Percentiles rank a stretch among this genome's conserved stretches.
Evolutionary conservation across 202 grass and related monocot genomes (phyloP).

Genomic region (Zizania palustris): DNA sequence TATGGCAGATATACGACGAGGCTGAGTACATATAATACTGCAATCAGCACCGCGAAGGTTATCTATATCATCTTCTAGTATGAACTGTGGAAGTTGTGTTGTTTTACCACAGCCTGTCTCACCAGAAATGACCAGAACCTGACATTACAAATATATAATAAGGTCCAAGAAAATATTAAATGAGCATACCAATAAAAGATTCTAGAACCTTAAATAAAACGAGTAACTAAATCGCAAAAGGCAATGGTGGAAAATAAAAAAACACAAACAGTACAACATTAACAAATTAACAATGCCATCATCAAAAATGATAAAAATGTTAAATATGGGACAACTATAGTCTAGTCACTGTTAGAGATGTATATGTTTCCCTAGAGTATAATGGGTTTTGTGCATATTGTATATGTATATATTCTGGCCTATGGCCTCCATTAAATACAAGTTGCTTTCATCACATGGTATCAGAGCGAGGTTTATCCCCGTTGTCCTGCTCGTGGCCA

Average conservation of each 20-base stretch:
- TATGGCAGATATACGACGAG: conserved; percentile 93
- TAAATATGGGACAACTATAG: conserved; percentile 1
- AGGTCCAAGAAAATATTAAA: conserved; percentile 16
- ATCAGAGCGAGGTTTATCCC: too few relatives aligned
- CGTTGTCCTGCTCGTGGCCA: too few relatives aligned
- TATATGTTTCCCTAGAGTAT: too few relatives aligned
- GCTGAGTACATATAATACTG: conserved; percentile 96
- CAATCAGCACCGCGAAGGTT: conserved; percentile 73
- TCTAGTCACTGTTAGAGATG: too few relatives aligned
- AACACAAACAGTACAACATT: background rate
- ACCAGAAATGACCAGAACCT: conserved; percentile 97
- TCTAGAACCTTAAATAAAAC: conserved; percentile 31
- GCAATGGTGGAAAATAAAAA: conserved; percentile 19
- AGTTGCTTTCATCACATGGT: too few relatives aligned
- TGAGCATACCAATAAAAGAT: conserved; percentile 14
- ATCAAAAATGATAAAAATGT: background rate
- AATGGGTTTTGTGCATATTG: too few relatives aligned
- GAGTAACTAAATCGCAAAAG: conserved; percentile 17
- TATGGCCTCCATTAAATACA: too few relatives aligned
- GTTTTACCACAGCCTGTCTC: conserved; percentile 98
- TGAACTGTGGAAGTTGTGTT: conserved; percentile 94
- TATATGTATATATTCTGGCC: too few relatives aligned
- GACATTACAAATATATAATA: conserved; percentile 29
- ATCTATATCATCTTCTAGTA: conserved; percentile 90
- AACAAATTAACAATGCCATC: conserved; percentile 8